Percentiles rank a stretch among this genome's conserved stretches.
Conservation (phyloP, 495 filamentous ascomycete species). For the Neurospora cerealis region DNA sequence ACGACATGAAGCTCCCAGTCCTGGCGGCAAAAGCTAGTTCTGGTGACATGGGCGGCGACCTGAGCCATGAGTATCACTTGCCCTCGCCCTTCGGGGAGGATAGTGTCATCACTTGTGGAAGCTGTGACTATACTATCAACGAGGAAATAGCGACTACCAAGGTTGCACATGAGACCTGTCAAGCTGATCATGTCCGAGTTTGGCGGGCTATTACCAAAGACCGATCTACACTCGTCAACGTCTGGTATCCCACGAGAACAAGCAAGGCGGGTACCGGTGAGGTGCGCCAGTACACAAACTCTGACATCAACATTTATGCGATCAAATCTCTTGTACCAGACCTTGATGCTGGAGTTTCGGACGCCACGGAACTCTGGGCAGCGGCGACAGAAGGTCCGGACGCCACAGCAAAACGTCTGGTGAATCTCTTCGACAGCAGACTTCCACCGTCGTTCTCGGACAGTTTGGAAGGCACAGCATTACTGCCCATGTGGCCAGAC, state of each 20-base stretch:
- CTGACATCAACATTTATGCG: constrained; percentile 58
- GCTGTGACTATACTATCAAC: constrained; percentile 71
- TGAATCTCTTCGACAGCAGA: constrained; percentile 44
- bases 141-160: constrained; percentile 52
- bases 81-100: constrained; percentile 77
- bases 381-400: constrained; percentile 9
- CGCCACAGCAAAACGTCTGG: constrained; percentile 20
- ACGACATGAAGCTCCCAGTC: constrained; percentile 75
- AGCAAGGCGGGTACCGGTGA: constrained; percentile 6
- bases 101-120: constrained; percentile 61
- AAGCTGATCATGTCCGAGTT: constrained; percentile 11
- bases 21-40: constrained; percentile 82
- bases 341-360: constrained; percentile 60
- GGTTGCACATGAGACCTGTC: neutral
- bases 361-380: constrained; percentile 48
- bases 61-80: constrained; percentile 94
- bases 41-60: constrained; percentile 85
- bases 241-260: constrained; percentile 46
- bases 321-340: constrained; percentile 63
- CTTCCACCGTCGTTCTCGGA: constrained; percentile 8
- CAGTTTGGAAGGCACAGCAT: neutral
- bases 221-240: constrained; percentile 52
- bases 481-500: neutral
- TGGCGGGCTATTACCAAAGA: constrained; percentile 68
- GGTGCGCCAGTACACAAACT: constrained; percentile 16